A percentile compares a stretch with the other conserved stretches of the same genome.
phyloP scores from a whole-genome alignment of 2,329 filamentous ascomycete genomes.

The Aspergillus brunneoviolaceus region DNA sequence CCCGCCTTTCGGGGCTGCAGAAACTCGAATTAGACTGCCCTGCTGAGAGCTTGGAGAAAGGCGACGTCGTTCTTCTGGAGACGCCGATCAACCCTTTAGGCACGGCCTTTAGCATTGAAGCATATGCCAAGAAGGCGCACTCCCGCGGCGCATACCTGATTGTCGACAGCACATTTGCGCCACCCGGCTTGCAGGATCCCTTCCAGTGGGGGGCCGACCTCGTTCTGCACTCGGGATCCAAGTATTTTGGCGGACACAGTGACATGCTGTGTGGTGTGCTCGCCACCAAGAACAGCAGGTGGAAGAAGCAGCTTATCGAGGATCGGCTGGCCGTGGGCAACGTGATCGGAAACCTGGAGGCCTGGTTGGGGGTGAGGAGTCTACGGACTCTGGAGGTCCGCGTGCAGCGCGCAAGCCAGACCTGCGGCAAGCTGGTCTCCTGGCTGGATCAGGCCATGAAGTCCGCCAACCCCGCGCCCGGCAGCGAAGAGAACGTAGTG shows the following conservation, averaged over 20 bases:
- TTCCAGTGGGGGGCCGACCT: slow-evolving; percentile 79
- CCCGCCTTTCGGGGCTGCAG: slow-evolving; percentile 72
- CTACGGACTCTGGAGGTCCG: slow-evolving; percentile 82
- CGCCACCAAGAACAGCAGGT: slow-evolving; percentile 58
- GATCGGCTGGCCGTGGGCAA: slow-evolving; percentile 78
- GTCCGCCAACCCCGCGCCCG: slow-evolving; percentile 36
- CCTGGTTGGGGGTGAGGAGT: slow-evolving; percentile 86
- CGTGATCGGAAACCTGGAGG: slow-evolving; percentile 86
- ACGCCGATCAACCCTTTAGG: slow-evolving; percentile 92
- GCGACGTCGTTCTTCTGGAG: slow-evolving; percentile 87
- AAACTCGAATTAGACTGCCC: slow-evolving; percentile 71
- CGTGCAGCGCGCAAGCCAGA: slow-evolving; percentile 72
- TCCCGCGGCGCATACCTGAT: slow-evolving; percentile 70
- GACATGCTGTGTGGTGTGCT: slow-evolving; percentile 93
- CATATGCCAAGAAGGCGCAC: slow-evolving; percentile 72
- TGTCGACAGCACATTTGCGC: slow-evolving; percentile 93
- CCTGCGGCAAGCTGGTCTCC: slow-evolving; percentile 65
- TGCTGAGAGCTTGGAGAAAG: slow-evolving; percentile 63
- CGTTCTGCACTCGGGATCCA: slow-evolving; percentile 90
- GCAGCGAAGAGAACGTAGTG: slow-evolving; percentile 47
- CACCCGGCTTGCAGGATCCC: slow-evolving; percentile 84
- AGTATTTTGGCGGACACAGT: slow-evolving; percentile 94
- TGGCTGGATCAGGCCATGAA: slow-evolving; percentile 63
- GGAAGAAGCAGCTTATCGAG: slow-evolving; percentile 58
- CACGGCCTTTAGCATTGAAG: slow-evolving; percentile 69